These are phyloP conservation scores for Arabidopsis thaliana DNA, from an alignment of 345 rosid genomes.

Conservation along the genomic window DNA sequence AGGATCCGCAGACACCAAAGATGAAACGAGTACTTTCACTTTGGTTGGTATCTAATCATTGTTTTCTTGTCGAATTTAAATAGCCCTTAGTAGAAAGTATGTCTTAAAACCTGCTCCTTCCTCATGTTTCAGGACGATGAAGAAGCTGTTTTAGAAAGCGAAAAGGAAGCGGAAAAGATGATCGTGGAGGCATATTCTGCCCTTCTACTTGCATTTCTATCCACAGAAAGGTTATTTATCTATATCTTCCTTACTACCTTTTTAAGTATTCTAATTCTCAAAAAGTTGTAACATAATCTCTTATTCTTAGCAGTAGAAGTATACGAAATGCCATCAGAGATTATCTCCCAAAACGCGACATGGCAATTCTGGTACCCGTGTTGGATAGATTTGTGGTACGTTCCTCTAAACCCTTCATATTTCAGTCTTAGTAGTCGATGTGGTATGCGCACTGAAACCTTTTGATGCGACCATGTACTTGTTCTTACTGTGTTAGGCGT, in stretches of 20 bases:
- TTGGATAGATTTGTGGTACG: slow-evolving; percentile 96
- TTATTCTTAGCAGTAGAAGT: slow-evolving; percentile 57
- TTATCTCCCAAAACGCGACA: slow-evolving; percentile 67
- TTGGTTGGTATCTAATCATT: slow-evolving; percentile 59
- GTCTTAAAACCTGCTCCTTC: slow-evolving; percentile 2
- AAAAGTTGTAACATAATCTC: slow-evolving; percentile 16
- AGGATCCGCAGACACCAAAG: slow-evolving; percentile 67
- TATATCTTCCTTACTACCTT: not conserved
- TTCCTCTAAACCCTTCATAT: slow-evolving; percentile 24
- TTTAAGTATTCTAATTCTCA: slow-evolving; percentile 1
- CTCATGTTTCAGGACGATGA: slow-evolving; percentile 62
- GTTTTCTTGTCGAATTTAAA: slow-evolving; percentile 12
- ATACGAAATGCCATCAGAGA: slow-evolving; percentile 70
- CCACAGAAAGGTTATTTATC: slow-evolving; percentile 71
- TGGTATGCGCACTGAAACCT: slow-evolving; percentile 7
- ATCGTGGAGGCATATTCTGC: slow-evolving; percentile 94
- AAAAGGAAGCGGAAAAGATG: slow-evolving; percentile 96
- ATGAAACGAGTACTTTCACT: slow-evolving; percentile 52
- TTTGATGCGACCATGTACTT: not conserved
- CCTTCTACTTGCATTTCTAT: slow-evolving; percentile 84
- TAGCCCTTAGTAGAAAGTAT: not conserved
- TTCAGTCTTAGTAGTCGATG: not conserved
- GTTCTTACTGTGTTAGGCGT: slow-evolving; percentile 52
- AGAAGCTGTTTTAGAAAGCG: slow-evolving; percentile 73
- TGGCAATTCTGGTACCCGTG: slow-evolving; percentile 76